These are phyloP conservation scores for Streptanthus diversifolius DNA, from an alignment of 345 rosid genomes.

Conservation along the genomic window DNA sequence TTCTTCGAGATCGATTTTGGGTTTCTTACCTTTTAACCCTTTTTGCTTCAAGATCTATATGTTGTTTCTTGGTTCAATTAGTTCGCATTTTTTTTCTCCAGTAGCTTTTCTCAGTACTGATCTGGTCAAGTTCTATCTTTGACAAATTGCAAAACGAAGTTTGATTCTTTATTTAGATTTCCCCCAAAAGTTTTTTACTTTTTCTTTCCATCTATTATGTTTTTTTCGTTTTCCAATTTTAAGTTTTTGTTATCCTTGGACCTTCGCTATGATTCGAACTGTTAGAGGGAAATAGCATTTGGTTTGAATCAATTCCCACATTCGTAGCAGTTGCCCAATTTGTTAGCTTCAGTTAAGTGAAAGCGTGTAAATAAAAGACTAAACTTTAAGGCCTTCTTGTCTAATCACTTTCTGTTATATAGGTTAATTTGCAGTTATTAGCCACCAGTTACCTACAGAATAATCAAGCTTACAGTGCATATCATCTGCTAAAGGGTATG, in stretches of 20 bases:
- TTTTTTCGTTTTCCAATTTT: no score
- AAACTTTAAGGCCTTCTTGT: constrained; percentile 9
- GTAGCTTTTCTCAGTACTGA: constrained; percentile 9
- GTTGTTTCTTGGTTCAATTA: not conserved
- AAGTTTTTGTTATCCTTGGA: no score
- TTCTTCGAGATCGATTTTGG: constrained; percentile 34
- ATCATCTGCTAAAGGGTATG: constrained; percentile 81
- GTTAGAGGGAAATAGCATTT: no score
- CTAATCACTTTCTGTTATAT: constrained; percentile 22
- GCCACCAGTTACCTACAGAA: constrained; percentile 88
- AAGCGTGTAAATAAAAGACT: not conserved
- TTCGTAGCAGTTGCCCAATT: not conserved
- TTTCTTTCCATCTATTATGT: not conserved
- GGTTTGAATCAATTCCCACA: no score
- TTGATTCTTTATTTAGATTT: constrained; percentile 3
- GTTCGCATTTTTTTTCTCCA: not conserved
- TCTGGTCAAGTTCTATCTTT: constrained; percentile 4
- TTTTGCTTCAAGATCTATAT: constrained; percentile 8
- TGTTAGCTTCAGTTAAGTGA: not conserved
- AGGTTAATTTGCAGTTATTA: constrained; percentile 80
- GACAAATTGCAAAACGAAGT: not conserved
- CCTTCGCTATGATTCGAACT: no score
- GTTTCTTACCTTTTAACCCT: constrained; percentile 2
- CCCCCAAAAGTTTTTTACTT: not conserved
- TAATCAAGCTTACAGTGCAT: constrained; percentile 85